Conservation (phyloP, 1,139 yeast genomes). For the Yamadazyma oceani region DNA sequence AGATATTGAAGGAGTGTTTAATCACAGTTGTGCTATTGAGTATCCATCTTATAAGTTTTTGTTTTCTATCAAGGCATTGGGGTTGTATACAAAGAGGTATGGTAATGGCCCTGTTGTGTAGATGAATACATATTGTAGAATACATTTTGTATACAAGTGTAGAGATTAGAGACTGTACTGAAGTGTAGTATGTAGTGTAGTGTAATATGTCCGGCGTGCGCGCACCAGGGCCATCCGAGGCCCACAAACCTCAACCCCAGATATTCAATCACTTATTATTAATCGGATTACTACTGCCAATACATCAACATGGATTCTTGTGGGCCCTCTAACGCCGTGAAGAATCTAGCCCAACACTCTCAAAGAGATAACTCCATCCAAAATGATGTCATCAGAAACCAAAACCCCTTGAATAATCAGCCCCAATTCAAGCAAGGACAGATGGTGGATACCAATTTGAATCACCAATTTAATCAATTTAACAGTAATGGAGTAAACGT, state of each 20-base stretch:
- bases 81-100: constrained; percentile 56
- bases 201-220: too few species aligned
- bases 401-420: constrained; percentile 11
- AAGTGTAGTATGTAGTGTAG: too few species aligned
- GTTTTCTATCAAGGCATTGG: constrained; percentile 91
- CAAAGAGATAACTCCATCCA: constrained; percentile 36
- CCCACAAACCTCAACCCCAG: too few species aligned
- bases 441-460: constrained; percentile 27
- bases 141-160: too few species aligned
- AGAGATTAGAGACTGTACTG: too few species aligned
- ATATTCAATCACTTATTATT: too few species aligned
- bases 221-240: too few species aligned
- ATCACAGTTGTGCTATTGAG: constrained; percentile 88
- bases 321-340: constrained; percentile 40
- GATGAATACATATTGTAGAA: too few species aligned
- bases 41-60: constrained; percentile 91
- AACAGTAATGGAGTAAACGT: constrained; percentile 8
- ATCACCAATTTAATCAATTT: constrained; percentile 38
- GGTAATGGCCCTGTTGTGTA: constrained; percentile 5
- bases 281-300: too few species aligned
- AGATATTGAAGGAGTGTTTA: constrained; percentile 92
- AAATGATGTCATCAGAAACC: constrained; percentile 20
- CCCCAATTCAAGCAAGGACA: constrained; percentile 13
- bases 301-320: constrained; percentile 33
- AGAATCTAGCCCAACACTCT: constrained; percentile 32